Percentiles rank a stretch among this genome's conserved stretches.
Conservation (phyloP, 2,329 filamentous ascomycete genomes). For the Diaporthe amygdali region DNA sequence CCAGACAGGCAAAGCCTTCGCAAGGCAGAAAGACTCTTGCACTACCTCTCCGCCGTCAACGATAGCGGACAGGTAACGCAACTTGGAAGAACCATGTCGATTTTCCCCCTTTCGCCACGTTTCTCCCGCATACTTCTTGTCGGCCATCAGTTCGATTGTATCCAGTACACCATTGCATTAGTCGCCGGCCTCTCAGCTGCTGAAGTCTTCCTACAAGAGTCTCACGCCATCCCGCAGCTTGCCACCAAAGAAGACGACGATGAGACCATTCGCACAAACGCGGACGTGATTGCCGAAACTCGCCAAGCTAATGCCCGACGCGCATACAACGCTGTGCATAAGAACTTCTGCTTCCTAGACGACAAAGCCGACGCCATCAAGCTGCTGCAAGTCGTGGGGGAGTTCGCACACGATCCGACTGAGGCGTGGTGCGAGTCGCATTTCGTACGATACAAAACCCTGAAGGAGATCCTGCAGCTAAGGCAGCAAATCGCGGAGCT, state of each 20-base stretch:
- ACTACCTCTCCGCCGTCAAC: conserved; percentile 82
- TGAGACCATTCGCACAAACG: conserved; percentile 62
- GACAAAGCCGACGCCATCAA: conserved; percentile 88
- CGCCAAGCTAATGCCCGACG: conserved; percentile 67
- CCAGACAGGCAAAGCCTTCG: conserved; percentile 78
- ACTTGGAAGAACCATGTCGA: conserved; percentile 80
- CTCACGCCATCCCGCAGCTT: conserved; percentile 70
- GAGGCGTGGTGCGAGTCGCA: conserved; percentile 80
- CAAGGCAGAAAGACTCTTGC: conserved; percentile 85
- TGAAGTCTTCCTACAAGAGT: conserved; percentile 85
- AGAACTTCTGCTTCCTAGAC: conserved; percentile 80
- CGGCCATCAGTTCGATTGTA: conserved; percentile 80
- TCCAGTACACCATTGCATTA: conserved; percentile 85
- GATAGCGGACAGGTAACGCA: conserved; percentile 76
- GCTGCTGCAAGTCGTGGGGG: conserved; percentile 84
- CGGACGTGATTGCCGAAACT: conserved; percentile 75
- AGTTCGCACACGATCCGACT: conserved; percentile 77
- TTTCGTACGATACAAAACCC: conserved; percentile 86
- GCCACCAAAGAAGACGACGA: conserved; percentile 51
- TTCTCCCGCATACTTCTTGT: conserved; percentile 93
- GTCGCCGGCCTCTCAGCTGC: conserved; percentile 88
- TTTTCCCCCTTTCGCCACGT: conserved; percentile 88
- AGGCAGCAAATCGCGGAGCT: conserved; percentile 83
- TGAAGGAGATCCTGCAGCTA: conserved; percentile 85
- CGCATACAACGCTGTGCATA: conserved; percentile 73